Percentiles rank a stretch among this genome's conserved stretches.
Conservation (phyloP, 495 filamentous ascomycete species). For the Aspergillus nanangensis region DNA sequence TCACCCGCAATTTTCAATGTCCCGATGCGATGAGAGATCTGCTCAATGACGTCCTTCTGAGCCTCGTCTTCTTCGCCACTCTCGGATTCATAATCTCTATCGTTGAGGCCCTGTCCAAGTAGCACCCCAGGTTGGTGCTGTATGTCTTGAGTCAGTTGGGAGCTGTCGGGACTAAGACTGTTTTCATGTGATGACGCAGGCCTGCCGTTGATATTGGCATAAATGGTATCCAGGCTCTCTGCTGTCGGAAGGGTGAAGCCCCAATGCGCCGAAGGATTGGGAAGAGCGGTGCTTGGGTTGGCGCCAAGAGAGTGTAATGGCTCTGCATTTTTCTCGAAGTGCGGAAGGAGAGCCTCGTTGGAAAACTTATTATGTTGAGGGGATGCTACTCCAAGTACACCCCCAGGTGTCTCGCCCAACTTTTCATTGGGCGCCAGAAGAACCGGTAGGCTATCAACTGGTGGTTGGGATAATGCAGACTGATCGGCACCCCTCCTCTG, state of each 20-base stretch:
- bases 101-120: conserved; percentile 15
- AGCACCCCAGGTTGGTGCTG: conserved; percentile 28
- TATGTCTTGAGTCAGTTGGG: conserved; percentile 31
- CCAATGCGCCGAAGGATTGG: conserved; percentile 30
- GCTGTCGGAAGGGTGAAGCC: conserved; percentile 41
- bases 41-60: conserved; percentile 42
- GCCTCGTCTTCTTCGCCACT: conserved; percentile 43
- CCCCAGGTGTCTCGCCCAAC: background rate
- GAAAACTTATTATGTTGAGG: conserved; percentile 13
- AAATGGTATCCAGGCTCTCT: conserved; percentile 37
- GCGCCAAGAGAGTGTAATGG: conserved; percentile 22
- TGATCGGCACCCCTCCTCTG: conserved; percentile 6
- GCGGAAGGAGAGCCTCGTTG: conserved; percentile 12
- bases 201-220: conserved; percentile 29
- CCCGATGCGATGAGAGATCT: conserved; percentile 43
- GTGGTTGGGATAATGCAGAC: conserved; percentile 5
- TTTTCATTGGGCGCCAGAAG: conserved; percentile 13
- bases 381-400: conserved; percentile 5
- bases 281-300: conserved; percentile 14
- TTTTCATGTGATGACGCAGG: conserved; percentile 17
- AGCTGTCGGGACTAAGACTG: conserved; percentile 25
- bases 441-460: conserved; percentile 14
- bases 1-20: conserved; percentile 45
- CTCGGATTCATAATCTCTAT: conserved; percentile 31
- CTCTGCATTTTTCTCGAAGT: conserved; percentile 12